Percentiles rank a stretch among this genome's conserved stretches.
These are phyloP conservation scores for Aspergillus piperis DNA, from an alignment of 2,329 filamentous ascomycete genomes.

Conservation along the genomic window DNA sequence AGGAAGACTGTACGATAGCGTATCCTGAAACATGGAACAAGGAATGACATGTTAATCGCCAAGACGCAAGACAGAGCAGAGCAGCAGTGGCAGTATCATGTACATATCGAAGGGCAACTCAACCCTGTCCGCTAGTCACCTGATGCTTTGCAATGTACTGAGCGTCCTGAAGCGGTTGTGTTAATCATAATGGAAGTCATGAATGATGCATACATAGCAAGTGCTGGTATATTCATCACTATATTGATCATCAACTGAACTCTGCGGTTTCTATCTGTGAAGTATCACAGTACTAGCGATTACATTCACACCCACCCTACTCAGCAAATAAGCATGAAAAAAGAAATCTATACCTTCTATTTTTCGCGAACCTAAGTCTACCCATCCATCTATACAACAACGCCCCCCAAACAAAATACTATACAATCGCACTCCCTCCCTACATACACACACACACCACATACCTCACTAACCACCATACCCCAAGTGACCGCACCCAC, in stretches of 20 bases:
- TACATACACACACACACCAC: no score
- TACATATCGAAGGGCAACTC: conserved; percentile 19
- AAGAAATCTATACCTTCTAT: not conserved
- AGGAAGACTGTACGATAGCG: conserved; percentile 36
- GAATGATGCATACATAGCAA: conserved; percentile 1
- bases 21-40: conserved; percentile 12
- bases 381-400: not conserved
- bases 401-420: not conserved
- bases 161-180: conserved; percentile 20
- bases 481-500: not conserved
- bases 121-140: conserved; percentile 10
- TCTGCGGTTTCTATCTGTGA: not conserved
- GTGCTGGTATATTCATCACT: not conserved
- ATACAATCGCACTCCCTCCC: not conserved
- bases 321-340: not conserved
- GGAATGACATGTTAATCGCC: conserved; percentile 6
- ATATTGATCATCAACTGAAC: not conserved
- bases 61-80: conserved; percentile 7
- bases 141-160: conserved; percentile 16
- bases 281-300: not conserved
- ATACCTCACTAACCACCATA: not conserved
- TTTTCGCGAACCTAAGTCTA: not conserved
- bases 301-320: not conserved
- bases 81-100: conserved; percentile 15
- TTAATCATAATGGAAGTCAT: conserved; percentile 23